Evolutionary conservation across 2,329 filamentous ascomycete genomes (phyloP).

Genomic region (Hymenoscyphus repandus): DNA sequence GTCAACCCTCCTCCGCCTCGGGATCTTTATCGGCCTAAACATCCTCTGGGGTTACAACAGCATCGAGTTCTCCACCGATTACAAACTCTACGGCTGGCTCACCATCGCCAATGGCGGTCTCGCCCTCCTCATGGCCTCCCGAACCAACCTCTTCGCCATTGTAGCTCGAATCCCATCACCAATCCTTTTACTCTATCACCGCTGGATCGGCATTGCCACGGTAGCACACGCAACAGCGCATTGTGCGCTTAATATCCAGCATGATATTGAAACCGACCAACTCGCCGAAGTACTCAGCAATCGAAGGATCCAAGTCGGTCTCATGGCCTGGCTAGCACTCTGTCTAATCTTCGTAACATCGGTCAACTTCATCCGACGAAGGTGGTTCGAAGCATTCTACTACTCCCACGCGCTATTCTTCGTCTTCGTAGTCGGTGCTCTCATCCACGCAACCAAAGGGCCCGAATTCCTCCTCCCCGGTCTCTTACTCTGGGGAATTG

Average conservation of each 20-base stretch:
- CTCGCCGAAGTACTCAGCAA: slow-evolving; percentile 12
- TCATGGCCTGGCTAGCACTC: slow-evolving; percentile 20
- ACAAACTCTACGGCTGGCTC: slow-evolving; percentile 28
- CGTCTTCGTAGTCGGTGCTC: slow-evolving; percentile 21
- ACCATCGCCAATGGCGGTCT: slow-evolving; percentile 27
- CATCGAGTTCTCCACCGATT: slow-evolving; percentile 24
- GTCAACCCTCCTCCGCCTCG: slow-evolving; percentile 17
- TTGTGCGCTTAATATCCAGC: slow-evolving; percentile 18
- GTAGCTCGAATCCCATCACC: slow-evolving; percentile 20
- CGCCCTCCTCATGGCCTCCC: slow-evolving; percentile 21
- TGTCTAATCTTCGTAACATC: slow-evolving; percentile 21
- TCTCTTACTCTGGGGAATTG: slow-evolving; percentile 21
- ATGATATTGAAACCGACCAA: slow-evolving; percentile 22
- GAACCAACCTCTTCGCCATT: slow-evolving; percentile 21
- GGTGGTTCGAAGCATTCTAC: slow-evolving; percentile 24
- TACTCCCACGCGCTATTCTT: slow-evolving; percentile 25
- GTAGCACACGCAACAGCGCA: slow-evolving; percentile 23
- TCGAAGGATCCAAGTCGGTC: slow-evolving; percentile 18
- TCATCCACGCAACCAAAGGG: slow-evolving; percentile 22
- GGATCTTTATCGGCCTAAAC: slow-evolving; percentile 22
- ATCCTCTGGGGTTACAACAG: slow-evolving; percentile 22
- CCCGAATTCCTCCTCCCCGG: slow-evolving; percentile 24
- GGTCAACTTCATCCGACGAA: slow-evolving; percentile 16
- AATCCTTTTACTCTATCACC: slow-evolving; percentile 21
- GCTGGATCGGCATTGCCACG: slow-evolving; percentile 22